Base-by-base conservation (phyloP, 331 rosid genomes). In the Acacia concinna region DNA sequence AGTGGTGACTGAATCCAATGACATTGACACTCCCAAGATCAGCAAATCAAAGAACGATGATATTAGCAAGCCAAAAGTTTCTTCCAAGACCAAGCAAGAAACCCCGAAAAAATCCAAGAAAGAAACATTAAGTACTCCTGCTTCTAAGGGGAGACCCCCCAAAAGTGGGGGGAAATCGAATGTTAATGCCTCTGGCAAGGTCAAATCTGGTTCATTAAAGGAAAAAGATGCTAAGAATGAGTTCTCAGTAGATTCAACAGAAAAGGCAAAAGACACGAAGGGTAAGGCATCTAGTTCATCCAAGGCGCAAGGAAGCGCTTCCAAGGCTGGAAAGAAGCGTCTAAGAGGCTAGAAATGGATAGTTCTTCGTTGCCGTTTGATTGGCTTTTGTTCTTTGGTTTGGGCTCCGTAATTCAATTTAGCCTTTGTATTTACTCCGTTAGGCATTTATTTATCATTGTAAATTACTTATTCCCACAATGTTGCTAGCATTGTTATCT, bases 321-420 rank as follows among this genome's bases (percentile, higher is more conserved):
- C 67, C 71, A 94, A 87, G 90, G 57, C 84, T 11, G 98, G 97
- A 63, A 92, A 88, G 91, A 95, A 91, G 78, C 91, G 97, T 54
- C 84, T 79, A 57, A 86, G 94, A 84, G 85, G 40, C 74, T 51
- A 93, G 77, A 80, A 81, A 83, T 66, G 73, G 74, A 85, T 68
- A 54, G 77, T 78, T 52, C 75, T 62, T 54, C 4, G 2, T 20
- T 10, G 75, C 73, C 68, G 59, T 68, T 71, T 68, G 38, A 64
- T 14, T 3, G 20, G 40, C 31, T 62, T 73, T 5, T 47, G n/a
- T 60, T 30, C 0, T 66, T 51, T 52, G 40, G 52, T 80, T 23
- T 60, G 60, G 62, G 65, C 75, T 2, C 71, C 68, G 85, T 79
- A 68, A 70, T 65, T 57, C 56, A 67, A 73, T 31, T 74, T 81